Conservation (phyloP, 2,329 filamentous ascomycete genomes). For the Plenodomus biglobosus region DNA sequence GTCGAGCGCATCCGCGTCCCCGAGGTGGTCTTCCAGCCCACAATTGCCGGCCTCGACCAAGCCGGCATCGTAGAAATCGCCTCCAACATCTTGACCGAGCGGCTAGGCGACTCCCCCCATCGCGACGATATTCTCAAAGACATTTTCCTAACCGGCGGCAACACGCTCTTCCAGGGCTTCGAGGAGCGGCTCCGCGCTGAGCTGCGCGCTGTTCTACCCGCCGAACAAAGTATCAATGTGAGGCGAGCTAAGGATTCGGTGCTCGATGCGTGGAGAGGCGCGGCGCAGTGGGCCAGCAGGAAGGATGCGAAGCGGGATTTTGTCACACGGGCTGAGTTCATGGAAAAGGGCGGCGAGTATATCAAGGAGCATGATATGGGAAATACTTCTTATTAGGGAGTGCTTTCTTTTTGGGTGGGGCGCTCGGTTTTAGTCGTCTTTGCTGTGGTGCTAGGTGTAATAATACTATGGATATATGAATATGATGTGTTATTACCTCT, state of each 20-base stretch:
- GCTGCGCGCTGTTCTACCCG: conserved; percentile 70
- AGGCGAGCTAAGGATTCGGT: conserved; percentile 74
- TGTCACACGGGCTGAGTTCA: conserved; percentile 78
- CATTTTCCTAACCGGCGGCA: conserved; percentile 93
- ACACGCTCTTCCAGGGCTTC: conserved; percentile 82
- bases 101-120: conserved; percentile 61
- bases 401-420: too few species aligned
- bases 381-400: conserved; percentile 40
- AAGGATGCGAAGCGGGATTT: conserved; percentile 64
- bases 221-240: conserved; percentile 67
- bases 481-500: too few species aligned
- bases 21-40: conserved; percentile 89
- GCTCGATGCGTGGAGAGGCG: conserved; percentile 91
- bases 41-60: conserved; percentile 90
- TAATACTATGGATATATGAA: too few species aligned
- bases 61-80: conserved; percentile 91
- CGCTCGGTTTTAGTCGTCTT: too few species aligned
- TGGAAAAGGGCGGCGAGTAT: conserved; percentile 92
- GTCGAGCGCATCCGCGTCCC: conserved; percentile 93
- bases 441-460: too few species aligned
- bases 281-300: conserved; percentile 75
- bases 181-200: conserved; percentile 77
- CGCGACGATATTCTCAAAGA: conserved; percentile 76
- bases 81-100: conserved; percentile 83
- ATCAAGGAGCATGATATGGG: conserved; percentile 68